A percentile compares a stretch with the other conserved stretches of the same genome.
These are phyloP conservation scores for Lichtheimia ramosa DNA, from an alignment of 371 early-diverging fungal species.

Conservation along the genomic window DNA sequence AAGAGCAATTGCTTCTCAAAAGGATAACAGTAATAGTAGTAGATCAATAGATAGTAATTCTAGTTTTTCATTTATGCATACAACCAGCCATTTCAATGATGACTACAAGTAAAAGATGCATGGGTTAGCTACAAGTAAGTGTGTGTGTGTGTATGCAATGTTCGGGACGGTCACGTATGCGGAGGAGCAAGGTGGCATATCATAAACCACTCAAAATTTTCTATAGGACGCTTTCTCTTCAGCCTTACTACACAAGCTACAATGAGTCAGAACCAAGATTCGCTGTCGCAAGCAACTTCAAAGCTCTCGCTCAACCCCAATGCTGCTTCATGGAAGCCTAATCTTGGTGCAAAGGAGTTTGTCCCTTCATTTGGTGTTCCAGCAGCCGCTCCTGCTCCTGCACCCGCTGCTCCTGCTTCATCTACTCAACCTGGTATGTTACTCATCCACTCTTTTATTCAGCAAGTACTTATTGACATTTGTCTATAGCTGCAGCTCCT, in stretches of 20 bases:
- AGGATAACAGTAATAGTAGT: no score
- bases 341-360: slow-evolving; percentile 27
- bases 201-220: no score
- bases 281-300: slow-evolving; percentile 22
- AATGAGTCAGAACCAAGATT: slow-evolving; percentile 26
- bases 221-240: neutral
- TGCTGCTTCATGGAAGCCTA: slow-evolving; percentile 38
- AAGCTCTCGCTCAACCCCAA: slow-evolving; percentile 33
- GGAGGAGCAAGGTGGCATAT: no score
- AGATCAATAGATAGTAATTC: no score
- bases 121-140: no score
- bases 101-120: no score
- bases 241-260: neutral
- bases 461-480: neutral
- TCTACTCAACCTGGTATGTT: slow-evolving; percentile 13
- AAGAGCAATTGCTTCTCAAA: no score
- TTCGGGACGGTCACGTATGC: no score
- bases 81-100: no score
- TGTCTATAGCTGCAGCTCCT: slow-evolving; percentile 14
- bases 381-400: no score
- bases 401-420: slow-evolving; percentile 12
- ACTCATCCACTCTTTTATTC: neutral
- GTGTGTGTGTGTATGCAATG: no score
- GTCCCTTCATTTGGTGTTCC: slow-evolving; percentile 22
- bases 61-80: no score